Percentiles rank a stretch among this genome's conserved stretches.
These are phyloP conservation scores for Viola odorata DNA, from an alignment of 345 rosid genomes.

Conservation along the genomic window DNA sequence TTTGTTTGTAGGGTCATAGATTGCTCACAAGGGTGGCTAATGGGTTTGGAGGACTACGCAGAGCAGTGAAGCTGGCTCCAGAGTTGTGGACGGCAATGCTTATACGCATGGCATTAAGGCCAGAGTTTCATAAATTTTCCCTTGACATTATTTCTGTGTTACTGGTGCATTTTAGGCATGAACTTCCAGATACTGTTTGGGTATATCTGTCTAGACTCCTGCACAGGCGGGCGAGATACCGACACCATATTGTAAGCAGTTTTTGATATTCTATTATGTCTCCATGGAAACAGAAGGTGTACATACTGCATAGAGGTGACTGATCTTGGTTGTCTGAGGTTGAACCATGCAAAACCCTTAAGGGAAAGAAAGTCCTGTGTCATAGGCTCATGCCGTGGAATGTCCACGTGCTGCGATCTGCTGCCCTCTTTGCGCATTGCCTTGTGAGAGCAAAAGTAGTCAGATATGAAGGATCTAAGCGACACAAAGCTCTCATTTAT, in stretches of 20 bases:
- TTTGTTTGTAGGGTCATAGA: slow-evolving; percentile 38
- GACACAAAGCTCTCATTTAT: not conserved
- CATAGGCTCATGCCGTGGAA: not conserved
- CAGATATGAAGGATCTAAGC: not conserved
- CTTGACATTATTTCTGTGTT: slow-evolving; percentile 56
- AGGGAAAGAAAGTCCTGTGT: too few relatives aligned
- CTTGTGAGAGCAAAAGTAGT: not conserved
- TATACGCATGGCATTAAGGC: slow-evolving; percentile 49
- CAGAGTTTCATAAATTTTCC: slow-evolving; percentile 51
- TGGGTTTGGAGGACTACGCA: slow-evolving; percentile 50
- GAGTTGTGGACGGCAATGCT: slow-evolving; percentile 81
- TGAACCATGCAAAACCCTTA: too few relatives aligned
- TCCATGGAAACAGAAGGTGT: not conserved
- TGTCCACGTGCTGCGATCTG: not conserved
- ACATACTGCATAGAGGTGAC: not conserved
- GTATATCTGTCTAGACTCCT: slow-evolving; percentile 52
- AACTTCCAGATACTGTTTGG: slow-evolving; percentile 55
- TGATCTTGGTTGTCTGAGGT: too few relatives aligned
- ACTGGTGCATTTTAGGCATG: slow-evolving; percentile 35
- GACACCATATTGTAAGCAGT: not conserved
- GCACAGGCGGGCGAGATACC: slow-evolving; percentile 24
- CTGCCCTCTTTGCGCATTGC: too few relatives aligned
- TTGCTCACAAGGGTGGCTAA: slow-evolving; percentile 40
- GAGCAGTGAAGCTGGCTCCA: slow-evolving; percentile 70
- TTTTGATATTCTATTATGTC: not conserved